These are phyloP conservation scores for Coniochaeta sp. DNA, from an alignment of 2,329 filamentous ascomycete genomes.

Conservation along the genomic window DNA sequence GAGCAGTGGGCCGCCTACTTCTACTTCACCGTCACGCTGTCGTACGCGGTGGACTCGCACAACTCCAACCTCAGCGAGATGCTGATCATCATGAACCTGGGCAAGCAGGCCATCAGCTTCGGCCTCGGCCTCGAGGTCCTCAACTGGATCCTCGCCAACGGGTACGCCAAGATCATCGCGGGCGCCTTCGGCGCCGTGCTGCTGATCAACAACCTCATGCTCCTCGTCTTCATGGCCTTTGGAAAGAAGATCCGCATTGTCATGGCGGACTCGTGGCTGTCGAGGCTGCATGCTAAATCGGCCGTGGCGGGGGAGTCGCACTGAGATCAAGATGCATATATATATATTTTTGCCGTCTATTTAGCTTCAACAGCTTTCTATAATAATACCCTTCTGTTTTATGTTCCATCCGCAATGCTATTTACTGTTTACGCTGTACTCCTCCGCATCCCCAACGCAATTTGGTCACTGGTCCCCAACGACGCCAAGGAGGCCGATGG, in stretches of 20 bases:
- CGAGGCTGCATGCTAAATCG: constrained; percentile 14
- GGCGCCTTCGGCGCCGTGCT: constrained; percentile 38
- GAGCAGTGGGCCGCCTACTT: constrained; percentile 39
- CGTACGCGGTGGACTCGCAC: constrained; percentile 51
- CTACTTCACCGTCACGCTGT: constrained; percentile 47
- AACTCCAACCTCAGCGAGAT: constrained; percentile 49
- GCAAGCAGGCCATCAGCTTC: constrained; percentile 44
- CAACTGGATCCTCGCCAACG: constrained; percentile 36
- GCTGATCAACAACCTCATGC: constrained; percentile 34
- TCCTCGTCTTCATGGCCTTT: constrained; percentile 38
- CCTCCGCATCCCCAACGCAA: no score
- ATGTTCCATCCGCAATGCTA: no score
- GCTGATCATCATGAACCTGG: constrained; percentile 48
- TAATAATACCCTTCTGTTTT: no score
- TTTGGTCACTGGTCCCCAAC: neutral
- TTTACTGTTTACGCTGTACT: no score
- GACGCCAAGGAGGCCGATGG: constrained; percentile 3
- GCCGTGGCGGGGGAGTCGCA: neutral
- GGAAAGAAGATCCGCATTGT: constrained; percentile 38
- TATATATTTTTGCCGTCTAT: neutral
- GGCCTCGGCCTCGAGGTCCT: constrained; percentile 39
- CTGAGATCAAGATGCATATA: no score
- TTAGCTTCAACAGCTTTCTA: neutral
- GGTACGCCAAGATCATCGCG: constrained; percentile 39
- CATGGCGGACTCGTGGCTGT: constrained; percentile 37